Evolutionary conservation across 305 asterid genomes (phyloP), one percentile per base, ranked within the genome.

Genomic region (Lippia alba): DNA sequence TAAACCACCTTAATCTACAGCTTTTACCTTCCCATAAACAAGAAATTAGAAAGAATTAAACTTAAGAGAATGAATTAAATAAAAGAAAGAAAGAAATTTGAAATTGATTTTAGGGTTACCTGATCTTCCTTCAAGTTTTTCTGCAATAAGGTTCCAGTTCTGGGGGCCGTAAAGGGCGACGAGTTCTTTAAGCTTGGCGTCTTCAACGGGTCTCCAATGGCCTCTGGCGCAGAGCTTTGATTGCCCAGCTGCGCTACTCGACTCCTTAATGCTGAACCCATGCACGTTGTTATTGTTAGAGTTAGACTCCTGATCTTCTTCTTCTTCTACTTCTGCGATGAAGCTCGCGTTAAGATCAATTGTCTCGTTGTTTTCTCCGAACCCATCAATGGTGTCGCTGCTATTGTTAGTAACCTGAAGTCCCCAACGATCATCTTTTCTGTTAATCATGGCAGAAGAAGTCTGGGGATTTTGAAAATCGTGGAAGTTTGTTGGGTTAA

Each of bases 191-290:
- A 92, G 90, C 75, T 83, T 87, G 0, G 93, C 20, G 74, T 92
- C 98, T 62, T 92, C 97, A 0, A 96, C 97, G 11, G 98, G 96
- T 63, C 96, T 84, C 98, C 98, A 92, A 57, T 92, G 98, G n/a
- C 97, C 98, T 70, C 98, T 82, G 15, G 96, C 83, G 60, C 96
- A 90, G 1, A 83, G 82, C 77, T 88, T 90, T 46, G 91, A 74
- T 51, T 84, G 89, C 20, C 80, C 77, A 62, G 48, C 66, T 32
- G 50, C 46, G 9, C 16, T 63, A 12, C 18, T 49, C 45, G 76
- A 58, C 30, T 82, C 85, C 53, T 82, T 82, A 24, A 19, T 60
- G 56, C 19, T 56, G 0, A 61, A 49, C 1, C 72, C 79, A 74
- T 75, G 81, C 80, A 75, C 33, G 79, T 64, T 34, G 79, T 64